Evolutionary conservation across 176 grass and related monocot species (phyloP), one percentile per base, ranked within the genome.

Genomic region (Avena insularis): DNA sequence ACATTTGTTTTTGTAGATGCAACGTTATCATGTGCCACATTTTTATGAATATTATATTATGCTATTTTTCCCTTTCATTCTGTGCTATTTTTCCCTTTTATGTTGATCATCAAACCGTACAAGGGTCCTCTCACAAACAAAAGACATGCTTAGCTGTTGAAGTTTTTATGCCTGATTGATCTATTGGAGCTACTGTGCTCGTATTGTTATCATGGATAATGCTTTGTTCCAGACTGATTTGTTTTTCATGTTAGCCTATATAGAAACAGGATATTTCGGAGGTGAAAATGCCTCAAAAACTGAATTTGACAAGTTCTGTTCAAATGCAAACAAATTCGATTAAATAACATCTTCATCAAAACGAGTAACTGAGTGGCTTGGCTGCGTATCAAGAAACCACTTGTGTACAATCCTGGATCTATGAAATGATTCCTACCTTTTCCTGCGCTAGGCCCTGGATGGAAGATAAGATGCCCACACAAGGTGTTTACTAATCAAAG

Each of bases 171-270:
- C 61, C 15, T 80, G 16, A 60, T 29, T 51, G 25, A 25, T 58
- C 46, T 51, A 55, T 38, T 61, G 70, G 56, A 61, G 51, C 4
- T 56, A 19, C 15, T 5, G 6, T 46, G 47, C 62, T 56, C 29
- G 4, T 21, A 12, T 80, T 48, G 45, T 35, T 35, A 73, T 43
- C 27, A 31, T 63, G 19, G 12, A 67, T 31, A 21, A 45, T 13
- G 8, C 56, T 33, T 48, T 17, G 35, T 83, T 83, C 17, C 9
- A 56, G 25, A 15, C 29, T 62, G 20, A 77, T 88, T 46, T 48
- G 15, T 53, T 46, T 88, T 48, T 47, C 74, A 25, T 78, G 29
- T 78, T 56, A 57, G 48, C 13, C 25, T 33, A 56, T 60, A 65
- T 53, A 35, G 53, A 23, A 8, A 75, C 9, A 43, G 12, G 70